Conservation (phyloP, 305 asterid genomes). For the Plantago rigida region DNA sequence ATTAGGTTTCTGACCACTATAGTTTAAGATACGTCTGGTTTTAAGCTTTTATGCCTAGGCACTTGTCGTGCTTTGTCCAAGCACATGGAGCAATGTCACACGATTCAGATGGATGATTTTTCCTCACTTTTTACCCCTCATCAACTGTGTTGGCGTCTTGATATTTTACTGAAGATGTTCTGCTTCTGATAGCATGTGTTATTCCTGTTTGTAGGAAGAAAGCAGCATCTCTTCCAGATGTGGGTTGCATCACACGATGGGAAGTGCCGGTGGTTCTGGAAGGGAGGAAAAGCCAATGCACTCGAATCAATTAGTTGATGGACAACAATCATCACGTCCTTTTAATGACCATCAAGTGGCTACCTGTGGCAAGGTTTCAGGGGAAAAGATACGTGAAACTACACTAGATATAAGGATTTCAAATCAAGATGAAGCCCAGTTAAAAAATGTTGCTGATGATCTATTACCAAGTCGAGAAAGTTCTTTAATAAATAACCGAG, state of each 20-base stretch:
- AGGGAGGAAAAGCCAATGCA: slow-evolving; percentile 31
- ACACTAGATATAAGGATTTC: slow-evolving; percentile 26
- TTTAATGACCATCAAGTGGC: slow-evolving; percentile 24
- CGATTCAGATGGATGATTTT: not conserved
- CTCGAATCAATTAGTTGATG: slow-evolving; percentile 28
- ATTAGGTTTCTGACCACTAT: no score
- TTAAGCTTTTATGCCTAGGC: no score
- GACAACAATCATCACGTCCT: slow-evolving; percentile 28
- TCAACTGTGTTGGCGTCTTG: not conserved
- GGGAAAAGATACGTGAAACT: slow-evolving; percentile 29
- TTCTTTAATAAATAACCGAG: slow-evolving; percentile 29
- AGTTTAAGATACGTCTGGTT: no score
- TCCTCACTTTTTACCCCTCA: not conserved
- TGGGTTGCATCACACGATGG: slow-evolving; percentile 26
- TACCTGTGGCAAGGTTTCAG: slow-evolving; percentile 23
- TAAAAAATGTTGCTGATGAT: slow-evolving; percentile 28
- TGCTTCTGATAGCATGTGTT: no score
- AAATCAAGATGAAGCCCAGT: slow-evolving; percentile 27
- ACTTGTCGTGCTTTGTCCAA: no score
- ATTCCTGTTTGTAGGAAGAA: slow-evolving; percentile 9
- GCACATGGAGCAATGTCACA: no score
- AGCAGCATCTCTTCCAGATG: no score
- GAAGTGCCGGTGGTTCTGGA: slow-evolving; percentile 23
- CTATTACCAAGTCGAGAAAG: slow-evolving; percentile 26
- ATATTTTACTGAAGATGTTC: not conserved